These are phyloP conservation scores for Alopecurus myosuroides DNA, from an alignment of 176 grass and related monocot species.

Conservation along the genomic window DNA sequence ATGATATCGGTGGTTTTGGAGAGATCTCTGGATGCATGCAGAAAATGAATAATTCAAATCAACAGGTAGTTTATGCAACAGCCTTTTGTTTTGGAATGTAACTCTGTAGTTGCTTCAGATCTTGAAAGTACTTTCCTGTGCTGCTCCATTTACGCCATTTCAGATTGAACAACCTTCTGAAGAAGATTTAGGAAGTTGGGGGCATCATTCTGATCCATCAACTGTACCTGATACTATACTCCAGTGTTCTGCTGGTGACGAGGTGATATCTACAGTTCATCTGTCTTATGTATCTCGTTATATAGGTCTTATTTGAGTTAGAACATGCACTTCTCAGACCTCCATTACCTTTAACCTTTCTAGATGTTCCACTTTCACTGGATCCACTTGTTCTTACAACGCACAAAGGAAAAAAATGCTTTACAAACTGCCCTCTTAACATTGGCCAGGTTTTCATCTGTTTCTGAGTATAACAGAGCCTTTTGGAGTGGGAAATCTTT, in stretches of 20 bases:
- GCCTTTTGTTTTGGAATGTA: background rate
- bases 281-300: background rate
- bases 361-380: background rate
- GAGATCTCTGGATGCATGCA: slow-evolving; percentile 78
- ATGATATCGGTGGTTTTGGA: slow-evolving; percentile 87
- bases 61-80: slow-evolving; percentile 48
- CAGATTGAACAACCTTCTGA: slow-evolving; percentile 90
- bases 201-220: slow-evolving; percentile 78
- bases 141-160: slow-evolving; percentile 14
- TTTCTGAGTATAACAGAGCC: background rate
- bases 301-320: slow-evolving; percentile 3
- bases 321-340: background rate
- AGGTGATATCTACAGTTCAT: slow-evolving; percentile 44
- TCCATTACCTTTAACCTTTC: background rate
- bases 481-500: slow-evolving; percentile 11
- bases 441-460: background rate
- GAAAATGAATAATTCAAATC: slow-evolving; percentile 61
- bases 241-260: slow-evolving; percentile 74
- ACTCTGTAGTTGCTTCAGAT: slow-evolving; percentile 6
- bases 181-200: slow-evolving; percentile 92
- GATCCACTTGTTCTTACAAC: slow-evolving; percentile 5
- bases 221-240: slow-evolving; percentile 86
- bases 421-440: background rate
- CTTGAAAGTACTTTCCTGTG: background rate
- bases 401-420: background rate